Base-by-base conservation (phyloP, 768 basidiomycete species). In the Nidularia sp. region DNA sequence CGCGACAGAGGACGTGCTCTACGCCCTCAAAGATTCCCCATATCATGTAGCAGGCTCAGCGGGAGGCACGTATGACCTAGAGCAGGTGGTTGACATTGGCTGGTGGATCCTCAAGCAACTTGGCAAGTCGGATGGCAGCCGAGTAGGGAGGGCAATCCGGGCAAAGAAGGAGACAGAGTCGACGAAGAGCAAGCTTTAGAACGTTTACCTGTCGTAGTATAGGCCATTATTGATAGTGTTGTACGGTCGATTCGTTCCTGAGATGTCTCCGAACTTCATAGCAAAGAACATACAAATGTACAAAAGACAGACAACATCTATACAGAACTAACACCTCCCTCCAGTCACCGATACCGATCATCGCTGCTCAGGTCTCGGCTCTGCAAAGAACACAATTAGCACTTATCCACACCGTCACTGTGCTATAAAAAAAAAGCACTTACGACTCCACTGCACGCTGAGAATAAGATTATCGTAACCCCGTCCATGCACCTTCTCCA, bases 381-480 rank as follows among this genome's bases (percentile, higher is more conserved):
- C 44, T 45, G 25, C 25, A n/a, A 45, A 45, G 9, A 45, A 9
- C 2, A 45, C 9, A n/a, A 13, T 45, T 45, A 45, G 25, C 13
- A 9, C 25, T 15, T 15, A 12, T 45, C n/a, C 44, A 45, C 25
- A 41, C 39, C 10, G 15, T 41, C 12, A 41, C 15, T 41, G 15
- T 3, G 25, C 9, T 2, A 45, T 45, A 8, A 45, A 45, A 45
- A 12, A 0, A 41, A 41, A 41, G 39, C 5, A 76, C 80, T 74
- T 47, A 82, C 80, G 80, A 69, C 79, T 80, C 80, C 80, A 82
- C 53, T 81, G 79, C 10, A 82, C 80, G 59, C 78, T 82, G 57
- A 82, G 57, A 57, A 98, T 98, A 54, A 98, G 72, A 65, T 91
- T 95, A 67, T 95, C 93, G 62, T 96, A 98, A 18, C 93, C 94